These are phyloP conservation scores for Trypanosoma brucei DNA, from an alignment of 208 protist genomes.

Conservation along the genomic window DNA sequence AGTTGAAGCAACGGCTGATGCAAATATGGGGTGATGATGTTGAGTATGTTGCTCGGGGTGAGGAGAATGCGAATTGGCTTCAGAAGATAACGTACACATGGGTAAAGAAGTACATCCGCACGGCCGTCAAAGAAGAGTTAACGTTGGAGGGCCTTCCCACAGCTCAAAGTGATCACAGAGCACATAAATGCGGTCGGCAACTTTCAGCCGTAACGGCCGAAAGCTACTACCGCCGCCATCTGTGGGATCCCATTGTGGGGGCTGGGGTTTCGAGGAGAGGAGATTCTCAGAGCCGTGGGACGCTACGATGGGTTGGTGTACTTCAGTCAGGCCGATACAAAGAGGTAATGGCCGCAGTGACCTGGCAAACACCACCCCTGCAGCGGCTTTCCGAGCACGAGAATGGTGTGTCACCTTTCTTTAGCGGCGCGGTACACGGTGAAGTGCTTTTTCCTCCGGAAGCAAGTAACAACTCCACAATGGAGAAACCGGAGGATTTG, in stretches of 20 bases:
- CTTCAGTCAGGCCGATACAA: constrained; percentile 9
- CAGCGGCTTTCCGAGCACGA: background rate
- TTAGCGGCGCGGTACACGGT: constrained; percentile 9
- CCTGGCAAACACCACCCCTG: constrained; percentile 4
- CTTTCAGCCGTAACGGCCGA: constrained; percentile 33
- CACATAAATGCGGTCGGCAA: constrained; percentile 28
- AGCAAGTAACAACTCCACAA: constrained; percentile 12
- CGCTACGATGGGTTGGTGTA: constrained; percentile 23
- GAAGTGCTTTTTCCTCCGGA: constrained; percentile 17
- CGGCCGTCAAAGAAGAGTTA: constrained; percentile 44
- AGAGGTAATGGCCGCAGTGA: constrained; percentile 14
- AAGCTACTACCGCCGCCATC: constrained; percentile 30
- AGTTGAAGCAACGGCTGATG: constrained; percentile 17
- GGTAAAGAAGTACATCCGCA: constrained; percentile 29
- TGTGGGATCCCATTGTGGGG: constrained; percentile 45
- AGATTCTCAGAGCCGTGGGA: constrained; percentile 43
- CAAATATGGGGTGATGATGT: constrained; percentile 48
- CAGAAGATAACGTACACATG: constrained; percentile 42
- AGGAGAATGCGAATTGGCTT: constrained; percentile 36
- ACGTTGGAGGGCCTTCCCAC: constrained; percentile 30
- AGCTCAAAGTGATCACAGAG: constrained; percentile 19
- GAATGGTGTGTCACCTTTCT: constrained; percentile 13
- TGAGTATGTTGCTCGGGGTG: constrained; percentile 29
- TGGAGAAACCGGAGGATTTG: constrained; percentile 11
- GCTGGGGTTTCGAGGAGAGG: constrained; percentile 25